phyloP scores from a whole-genome alignment of 108 stramenopile genomes.

The Mayamaea pseudoterrestris region DNA sequence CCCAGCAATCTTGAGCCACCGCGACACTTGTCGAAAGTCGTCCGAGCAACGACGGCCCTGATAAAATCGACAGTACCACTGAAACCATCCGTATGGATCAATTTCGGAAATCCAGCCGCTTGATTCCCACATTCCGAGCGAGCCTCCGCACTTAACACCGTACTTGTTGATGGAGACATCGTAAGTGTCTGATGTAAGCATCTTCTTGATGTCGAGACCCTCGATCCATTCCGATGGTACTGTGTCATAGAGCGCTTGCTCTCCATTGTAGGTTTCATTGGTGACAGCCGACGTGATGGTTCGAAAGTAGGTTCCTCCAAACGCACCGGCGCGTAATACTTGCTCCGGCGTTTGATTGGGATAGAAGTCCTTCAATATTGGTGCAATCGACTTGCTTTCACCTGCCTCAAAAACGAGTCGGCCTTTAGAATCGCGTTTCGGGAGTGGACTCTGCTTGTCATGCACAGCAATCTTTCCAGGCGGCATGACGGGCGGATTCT shows the following conservation, averaged over 20 bases:
- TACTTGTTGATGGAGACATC: conserved; percentile 66
- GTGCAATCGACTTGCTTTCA: conserved; percentile 5
- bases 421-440: conserved; percentile 38
- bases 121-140: conserved; percentile 87
- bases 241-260: conserved; percentile 52
- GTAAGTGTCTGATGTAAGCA: conserved; percentile 67
- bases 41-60: conserved; percentile 77
- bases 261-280: conserved; percentile 47
- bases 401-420: conserved; percentile 38
- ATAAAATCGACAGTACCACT: conserved; percentile 98
- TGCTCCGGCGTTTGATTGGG: conserved; percentile 94
- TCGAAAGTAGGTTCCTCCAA: conserved; percentile 95
- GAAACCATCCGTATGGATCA: conserved; percentile 98
- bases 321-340: conserved; percentile 78
- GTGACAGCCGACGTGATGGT: conserved; percentile 82
- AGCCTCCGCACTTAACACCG: conserved; percentile 87
- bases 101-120: conserved; percentile 77
- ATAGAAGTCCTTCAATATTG: conserved; percentile 59
- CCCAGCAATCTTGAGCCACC: conserved; percentile 76
- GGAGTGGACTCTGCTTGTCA: conserved; percentile 11
- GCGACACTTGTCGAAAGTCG: conserved; percentile 80
- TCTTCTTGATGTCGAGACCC: conserved; percentile 37
- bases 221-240: conserved; percentile 62
- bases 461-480: conserved; percentile 34
- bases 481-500: conserved; percentile 70